Evolutionary conservation across 2,329 filamentous ascomycete species (phyloP).

Genomic region (Trichoderma simmonsii): DNA sequence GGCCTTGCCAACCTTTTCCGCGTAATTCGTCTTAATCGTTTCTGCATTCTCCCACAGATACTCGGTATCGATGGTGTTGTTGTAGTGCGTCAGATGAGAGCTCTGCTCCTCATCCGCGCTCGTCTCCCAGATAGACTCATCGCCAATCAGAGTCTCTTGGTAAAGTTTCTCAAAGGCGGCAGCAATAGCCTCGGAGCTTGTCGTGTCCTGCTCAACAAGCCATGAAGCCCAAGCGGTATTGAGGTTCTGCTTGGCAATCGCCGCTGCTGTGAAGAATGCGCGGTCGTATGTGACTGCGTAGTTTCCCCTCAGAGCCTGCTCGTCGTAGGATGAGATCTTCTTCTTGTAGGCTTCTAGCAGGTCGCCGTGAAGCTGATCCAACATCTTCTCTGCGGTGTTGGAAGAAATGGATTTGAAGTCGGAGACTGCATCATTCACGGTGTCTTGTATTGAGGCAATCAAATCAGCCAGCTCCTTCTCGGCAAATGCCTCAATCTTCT

Average conservation of each 20-base stretch:
- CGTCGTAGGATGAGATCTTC: slow-evolving; percentile 10
- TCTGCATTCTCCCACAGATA: slow-evolving; percentile 13
- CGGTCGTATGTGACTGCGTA: slow-evolving; percentile 15
- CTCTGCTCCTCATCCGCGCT: slow-evolving; percentile 7
- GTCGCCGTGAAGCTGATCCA: slow-evolving; percentile 8
- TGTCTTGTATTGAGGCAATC: slow-evolving; percentile 7
- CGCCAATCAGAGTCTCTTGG: background rate
- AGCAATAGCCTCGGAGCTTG: background rate
- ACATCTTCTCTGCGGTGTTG: background rate
- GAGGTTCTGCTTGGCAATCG: slow-evolving; percentile 8
- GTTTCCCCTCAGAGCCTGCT: slow-evolving; percentile 8
- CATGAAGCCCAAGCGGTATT: slow-evolving; percentile 1
- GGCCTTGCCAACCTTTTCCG: background rate
- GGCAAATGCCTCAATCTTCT: slow-evolving; percentile 13
- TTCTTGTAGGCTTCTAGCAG: slow-evolving; percentile 11
- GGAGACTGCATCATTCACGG: background rate
- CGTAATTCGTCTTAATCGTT: slow-evolving; percentile 1
- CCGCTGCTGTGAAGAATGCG: slow-evolving; percentile 8
- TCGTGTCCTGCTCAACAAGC: slow-evolving; percentile 1
- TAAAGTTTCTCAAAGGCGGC: background rate
- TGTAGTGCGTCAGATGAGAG: slow-evolving; percentile 2
- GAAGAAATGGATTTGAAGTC: slow-evolving; percentile 7
- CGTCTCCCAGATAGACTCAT: slow-evolving; percentile 13
- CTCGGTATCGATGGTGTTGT: slow-evolving; percentile 15
- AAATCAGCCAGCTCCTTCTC: slow-evolving; percentile 6